Evolutionary conservation across 192 early-diverging fungal genomes (phyloP).

Genomic region (Entophlyctis luteolus): DNA sequence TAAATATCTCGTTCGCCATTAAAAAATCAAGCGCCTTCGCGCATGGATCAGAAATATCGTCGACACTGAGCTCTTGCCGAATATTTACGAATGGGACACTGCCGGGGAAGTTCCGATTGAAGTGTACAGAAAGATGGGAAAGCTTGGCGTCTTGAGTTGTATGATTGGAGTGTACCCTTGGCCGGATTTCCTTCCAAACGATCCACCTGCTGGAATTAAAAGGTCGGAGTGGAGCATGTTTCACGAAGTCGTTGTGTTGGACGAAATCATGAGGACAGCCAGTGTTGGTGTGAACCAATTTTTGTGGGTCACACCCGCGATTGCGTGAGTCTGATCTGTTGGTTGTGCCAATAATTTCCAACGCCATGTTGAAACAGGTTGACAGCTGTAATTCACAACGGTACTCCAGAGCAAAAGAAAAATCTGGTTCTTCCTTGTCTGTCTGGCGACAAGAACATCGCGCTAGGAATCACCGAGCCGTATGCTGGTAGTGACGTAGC

Average conservation of each 20-base stretch:
- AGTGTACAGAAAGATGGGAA: slow-evolving; percentile 57
- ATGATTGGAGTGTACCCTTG: slow-evolving; percentile 50
- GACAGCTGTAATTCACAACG: slow-evolving; percentile 70
- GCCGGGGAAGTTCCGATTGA: slow-evolving; percentile 59
- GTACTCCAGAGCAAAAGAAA: slow-evolving; percentile 62
- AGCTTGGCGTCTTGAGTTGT: slow-evolving; percentile 61
- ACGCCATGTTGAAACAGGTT: slow-evolving; percentile 54
- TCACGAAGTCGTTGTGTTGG: slow-evolving; percentile 55
- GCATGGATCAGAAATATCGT: slow-evolving; percentile 64
- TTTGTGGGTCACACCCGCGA: slow-evolving; percentile 15
- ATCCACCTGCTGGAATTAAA: slow-evolving; percentile 32
- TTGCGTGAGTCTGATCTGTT: background rate
- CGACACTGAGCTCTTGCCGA: slow-evolving; percentile 71
- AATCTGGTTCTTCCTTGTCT: slow-evolving; percentile 63
- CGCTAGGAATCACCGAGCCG: slow-evolving; percentile 71
- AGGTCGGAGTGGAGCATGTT: slow-evolving; percentile 54
- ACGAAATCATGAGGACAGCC: slow-evolving; percentile 74
- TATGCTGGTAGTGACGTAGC: slow-evolving; percentile 69
- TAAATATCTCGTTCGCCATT: slow-evolving; percentile 42
- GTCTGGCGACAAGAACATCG: slow-evolving; percentile 73
- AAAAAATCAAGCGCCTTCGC: slow-evolving; percentile 42
- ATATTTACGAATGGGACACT: slow-evolving; percentile 69
- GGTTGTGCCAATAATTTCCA: background rate
- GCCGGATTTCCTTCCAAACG: slow-evolving; percentile 38
- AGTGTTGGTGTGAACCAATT: slow-evolving; percentile 60